Conservation (phyloP, 2,329 filamentous ascomycete genomes). For the Zymoseptoria brevis region DNA sequence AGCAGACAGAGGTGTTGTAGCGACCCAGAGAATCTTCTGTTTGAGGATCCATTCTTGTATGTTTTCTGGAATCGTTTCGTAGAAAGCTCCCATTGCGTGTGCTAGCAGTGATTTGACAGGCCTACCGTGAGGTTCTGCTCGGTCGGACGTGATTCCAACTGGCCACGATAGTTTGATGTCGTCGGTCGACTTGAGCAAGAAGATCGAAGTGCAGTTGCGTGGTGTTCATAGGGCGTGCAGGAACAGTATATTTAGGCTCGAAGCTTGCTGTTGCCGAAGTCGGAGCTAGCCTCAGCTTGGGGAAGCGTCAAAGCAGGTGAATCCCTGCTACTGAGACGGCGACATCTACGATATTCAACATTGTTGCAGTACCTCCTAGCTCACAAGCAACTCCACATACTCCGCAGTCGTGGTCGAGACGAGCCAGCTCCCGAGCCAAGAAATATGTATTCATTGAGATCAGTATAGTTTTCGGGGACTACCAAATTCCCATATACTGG, state of each 20-base stretch:
- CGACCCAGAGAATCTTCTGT: conserved; percentile 40
- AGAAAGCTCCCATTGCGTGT: conserved; percentile 35
- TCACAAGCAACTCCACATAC: no score
- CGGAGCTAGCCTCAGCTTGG: background rate
- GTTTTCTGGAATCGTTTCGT: conserved; percentile 35
- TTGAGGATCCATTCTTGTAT: conserved; percentile 36
- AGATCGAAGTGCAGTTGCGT: background rate
- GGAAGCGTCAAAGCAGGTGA: background rate
- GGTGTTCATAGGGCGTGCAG: background rate
- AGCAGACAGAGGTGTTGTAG: conserved; percentile 34
- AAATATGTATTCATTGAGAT: background rate
- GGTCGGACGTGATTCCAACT: no score
- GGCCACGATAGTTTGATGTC: no score
- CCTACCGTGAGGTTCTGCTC: no score
- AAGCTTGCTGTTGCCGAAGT: background rate
- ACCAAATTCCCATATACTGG: background rate
- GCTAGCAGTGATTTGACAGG: background rate
- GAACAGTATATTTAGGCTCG: background rate
- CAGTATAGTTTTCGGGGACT: background rate
- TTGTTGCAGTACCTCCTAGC: no score
- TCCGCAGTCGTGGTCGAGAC: background rate
- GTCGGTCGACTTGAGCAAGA: background rate
- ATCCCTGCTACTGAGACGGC: background rate
- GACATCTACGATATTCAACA: background rate
- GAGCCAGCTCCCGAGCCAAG: background rate